phyloP scores from a whole-genome alignment of 73 alveolate genomes.

The Tetrahymena malaccensis region DNA sequence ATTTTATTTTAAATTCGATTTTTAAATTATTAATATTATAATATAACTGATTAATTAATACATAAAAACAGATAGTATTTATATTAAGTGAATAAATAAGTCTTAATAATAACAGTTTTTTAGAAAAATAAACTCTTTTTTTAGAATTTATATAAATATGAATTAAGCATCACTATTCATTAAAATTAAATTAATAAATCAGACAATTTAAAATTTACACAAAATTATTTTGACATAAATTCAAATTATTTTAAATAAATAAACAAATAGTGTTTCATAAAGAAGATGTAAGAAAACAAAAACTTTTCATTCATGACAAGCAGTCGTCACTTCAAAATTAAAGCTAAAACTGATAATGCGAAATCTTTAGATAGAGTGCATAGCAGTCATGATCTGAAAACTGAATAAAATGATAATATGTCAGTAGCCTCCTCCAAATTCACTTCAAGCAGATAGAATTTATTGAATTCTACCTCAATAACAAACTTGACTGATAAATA shows the following conservation, averaged over 20 bases:
- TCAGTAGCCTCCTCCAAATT: neutral
- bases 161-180: too few species aligned
- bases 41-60: too few species aligned
- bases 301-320: neutral
- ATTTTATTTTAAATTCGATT: too few species aligned
- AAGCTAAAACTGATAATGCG: neutral
- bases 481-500: neutral
- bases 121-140: too few species aligned
- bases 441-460: neutral
- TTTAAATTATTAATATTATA: too few species aligned
- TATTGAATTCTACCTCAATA: neutral
- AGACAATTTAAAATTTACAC: neutral
- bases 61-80: too few species aligned
- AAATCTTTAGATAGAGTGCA: neutral
- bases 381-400: neutral
- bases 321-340: neutral
- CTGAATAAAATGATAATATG: neutral
- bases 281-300: neutral
- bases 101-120: too few species aligned
- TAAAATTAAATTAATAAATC: neutral
- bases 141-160: too few species aligned
- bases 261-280: neutral
- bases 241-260: neutral
- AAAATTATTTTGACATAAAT: neutral
- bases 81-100: too few species aligned